Conservation (phyloP, 2,329 filamentous ascomycete species). For the Verticillium longisporum region DNA sequence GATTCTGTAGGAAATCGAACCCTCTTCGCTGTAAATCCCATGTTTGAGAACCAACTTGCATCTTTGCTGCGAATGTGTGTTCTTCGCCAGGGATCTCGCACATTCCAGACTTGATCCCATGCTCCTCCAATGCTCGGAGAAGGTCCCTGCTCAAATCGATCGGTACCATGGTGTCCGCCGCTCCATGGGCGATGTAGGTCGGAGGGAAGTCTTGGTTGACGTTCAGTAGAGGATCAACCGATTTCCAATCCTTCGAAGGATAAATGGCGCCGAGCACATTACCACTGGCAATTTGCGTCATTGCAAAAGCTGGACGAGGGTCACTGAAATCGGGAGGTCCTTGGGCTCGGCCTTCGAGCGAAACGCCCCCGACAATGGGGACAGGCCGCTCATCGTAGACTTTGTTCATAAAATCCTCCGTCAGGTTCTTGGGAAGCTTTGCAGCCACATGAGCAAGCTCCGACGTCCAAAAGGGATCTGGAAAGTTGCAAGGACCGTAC, state of each 20-base stretch:
- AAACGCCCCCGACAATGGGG: constrained; percentile 29
- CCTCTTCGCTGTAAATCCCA: constrained; percentile 28
- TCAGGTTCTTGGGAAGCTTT: constrained; percentile 18
- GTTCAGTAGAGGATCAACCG: constrained; percentile 26
- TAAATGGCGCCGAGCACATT: constrained; percentile 26
- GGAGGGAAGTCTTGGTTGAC: constrained; percentile 23
- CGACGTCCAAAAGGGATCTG: constrained; percentile 26
- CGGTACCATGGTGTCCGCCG: constrained; percentile 29
- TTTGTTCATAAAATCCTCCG: constrained; percentile 21
- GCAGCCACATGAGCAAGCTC: constrained; percentile 21
- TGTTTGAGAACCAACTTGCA: constrained; percentile 27
- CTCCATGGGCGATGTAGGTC: constrained; percentile 34
- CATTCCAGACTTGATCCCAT: constrained; percentile 25
- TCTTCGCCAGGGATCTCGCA: constrained; percentile 29
- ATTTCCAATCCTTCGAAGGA: constrained; percentile 15
- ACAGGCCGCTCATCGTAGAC: constrained; percentile 27
- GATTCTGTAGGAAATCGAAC: constrained; percentile 31
- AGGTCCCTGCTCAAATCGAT: constrained; percentile 25
- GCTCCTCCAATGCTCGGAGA: constrained; percentile 15
- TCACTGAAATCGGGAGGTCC: constrained; percentile 26
- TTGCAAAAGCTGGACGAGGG: constrained; percentile 29
- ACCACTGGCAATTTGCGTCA: constrained; percentile 32
- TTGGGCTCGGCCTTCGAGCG: constrained; percentile 29
- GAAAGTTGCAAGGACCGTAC: constrained; percentile 33
- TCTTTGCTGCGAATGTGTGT: constrained; percentile 34